These are phyloP conservation scores for Inonotus obliquus DNA, from an alignment of 1,284 basidiomycete genomes.

Conservation along the genomic window DNA sequence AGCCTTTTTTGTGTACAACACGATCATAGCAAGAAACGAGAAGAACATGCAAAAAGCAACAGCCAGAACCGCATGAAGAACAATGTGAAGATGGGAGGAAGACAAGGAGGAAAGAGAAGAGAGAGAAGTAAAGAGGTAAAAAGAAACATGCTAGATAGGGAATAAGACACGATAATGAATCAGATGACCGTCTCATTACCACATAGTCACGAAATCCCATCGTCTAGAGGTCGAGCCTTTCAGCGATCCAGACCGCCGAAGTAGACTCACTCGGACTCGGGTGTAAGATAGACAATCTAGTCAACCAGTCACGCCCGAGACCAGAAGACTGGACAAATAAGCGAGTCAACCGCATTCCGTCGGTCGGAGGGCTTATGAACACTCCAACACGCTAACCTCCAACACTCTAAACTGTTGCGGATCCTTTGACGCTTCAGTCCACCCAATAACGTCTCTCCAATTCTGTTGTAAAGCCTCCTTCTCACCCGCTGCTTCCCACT, in stretches of 20 bases:
- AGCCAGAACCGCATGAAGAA: neutral
- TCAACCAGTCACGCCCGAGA: neutral
- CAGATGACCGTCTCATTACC: neutral
- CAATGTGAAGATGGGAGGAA: too few species aligned
- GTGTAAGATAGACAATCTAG: neutral
- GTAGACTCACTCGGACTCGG: too few species aligned
- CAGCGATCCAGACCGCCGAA: too few species aligned
- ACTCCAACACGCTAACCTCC: conserved; percentile 72
- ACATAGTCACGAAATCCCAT: neutral
- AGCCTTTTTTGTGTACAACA: neutral
- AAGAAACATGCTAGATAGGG: conserved; percentile 10
- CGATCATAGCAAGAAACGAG: neutral
- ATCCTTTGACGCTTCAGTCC: conserved; percentile 74
- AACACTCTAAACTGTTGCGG: conserved; percentile 64
- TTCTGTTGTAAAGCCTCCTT: conserved; percentile 75
- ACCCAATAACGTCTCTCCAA: conserved; percentile 73
- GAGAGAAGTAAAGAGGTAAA: neutral
- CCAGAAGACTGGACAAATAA: too few species aligned
- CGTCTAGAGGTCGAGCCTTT: too few species aligned
- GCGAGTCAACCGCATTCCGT: too few species aligned
- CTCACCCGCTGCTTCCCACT: conserved; percentile 73
- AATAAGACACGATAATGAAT: conserved; percentile 14
- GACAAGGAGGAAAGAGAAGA: neutral
- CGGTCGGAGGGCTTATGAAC: conserved; percentile 39
- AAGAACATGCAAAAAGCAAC: neutral